These are phyloP conservation scores for Sphaerostilbella broomeana DNA, from an alignment of 2,329 filamentous ascomycete genomes.

Conservation along the genomic window DNA sequence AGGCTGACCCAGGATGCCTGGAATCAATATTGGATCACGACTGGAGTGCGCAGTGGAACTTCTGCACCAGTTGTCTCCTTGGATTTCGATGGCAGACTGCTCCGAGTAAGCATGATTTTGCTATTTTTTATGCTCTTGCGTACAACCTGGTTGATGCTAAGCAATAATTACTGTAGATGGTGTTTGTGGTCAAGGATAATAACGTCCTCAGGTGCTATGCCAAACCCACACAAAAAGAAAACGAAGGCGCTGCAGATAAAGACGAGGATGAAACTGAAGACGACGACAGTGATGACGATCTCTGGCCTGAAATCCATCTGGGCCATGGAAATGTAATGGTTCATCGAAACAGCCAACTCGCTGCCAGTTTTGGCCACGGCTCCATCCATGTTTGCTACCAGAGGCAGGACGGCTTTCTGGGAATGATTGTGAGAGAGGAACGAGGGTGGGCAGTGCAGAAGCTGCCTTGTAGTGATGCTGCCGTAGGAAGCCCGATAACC, in stretches of 20 bases:
- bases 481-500: not conserved
- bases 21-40: not conserved
- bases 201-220: not conserved
- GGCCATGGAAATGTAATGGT: not conserved
- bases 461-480: not conserved
- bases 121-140: no score
- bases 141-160: no score
- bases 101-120: no score
- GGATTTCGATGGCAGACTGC: no score
- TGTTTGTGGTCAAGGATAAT: not conserved
- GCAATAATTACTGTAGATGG: not conserved
- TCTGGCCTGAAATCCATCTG: not conserved
- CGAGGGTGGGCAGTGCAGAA: not conserved
- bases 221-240: not conserved
- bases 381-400: not conserved
- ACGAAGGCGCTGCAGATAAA: not conserved
- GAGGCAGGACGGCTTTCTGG: not conserved
- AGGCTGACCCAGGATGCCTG: not conserved
- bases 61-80: not conserved
- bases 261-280: not conserved
- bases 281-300: not conserved
- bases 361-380: not conserved
- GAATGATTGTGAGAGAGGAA: not conserved
- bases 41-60: not conserved
- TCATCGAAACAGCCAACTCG: constrained; percentile 1